Evolutionary conservation across 306 rosid genomes (phyloP), one percentile per base, ranked within the genome.

Genomic region (Albizia julibrissin): DNA sequence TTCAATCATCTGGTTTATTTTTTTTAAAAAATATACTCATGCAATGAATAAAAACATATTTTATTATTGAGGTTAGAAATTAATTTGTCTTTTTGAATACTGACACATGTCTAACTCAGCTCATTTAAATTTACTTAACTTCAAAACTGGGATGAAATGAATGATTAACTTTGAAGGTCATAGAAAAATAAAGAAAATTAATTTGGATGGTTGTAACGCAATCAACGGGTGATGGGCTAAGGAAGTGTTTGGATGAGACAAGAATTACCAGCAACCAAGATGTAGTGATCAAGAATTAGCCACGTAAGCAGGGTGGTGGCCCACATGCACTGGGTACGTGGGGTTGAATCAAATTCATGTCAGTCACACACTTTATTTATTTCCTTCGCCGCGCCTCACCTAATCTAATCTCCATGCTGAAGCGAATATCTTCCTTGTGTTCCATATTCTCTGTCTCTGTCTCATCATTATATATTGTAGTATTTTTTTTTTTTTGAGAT

Each of bases 241-340:
- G 74, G 33, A n/a, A 15, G 34, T 12, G 58, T 22, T 71, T 1
- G 37, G 18, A 13, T 22, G 37, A 44, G 49, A 44, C 13, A 12
- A 43, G 24, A 43, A 44, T 43, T 71, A 0, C n/a, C 12, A 2
- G 19, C 16, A 44, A 22, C 14, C 6, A 14, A 44, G 8, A 1
- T 13, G 64, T 44, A 44, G 21, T 39, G 50, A 78, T 37, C 19
- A 74, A 69, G 0, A 54, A 31, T 2, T 29, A 37, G 84, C 74
- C 86, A 64, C 62, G 79, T 81, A 81, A 77, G 72, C 0, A 1
- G 5, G 27, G 22, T 13, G 39, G 75, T 39, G 75, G 54, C 54
- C 74, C 74, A 70, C 37, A 26, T 24, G 0, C 6, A 10, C 19
- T 39, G 19, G 1, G 1, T 14, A 7, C 9, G 72, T 77, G 68